These are phyloP conservation scores for Rhizopogon rudus DNA, from an alignment of 768 basidiomycete genomes.

Conservation along the genomic window DNA sequence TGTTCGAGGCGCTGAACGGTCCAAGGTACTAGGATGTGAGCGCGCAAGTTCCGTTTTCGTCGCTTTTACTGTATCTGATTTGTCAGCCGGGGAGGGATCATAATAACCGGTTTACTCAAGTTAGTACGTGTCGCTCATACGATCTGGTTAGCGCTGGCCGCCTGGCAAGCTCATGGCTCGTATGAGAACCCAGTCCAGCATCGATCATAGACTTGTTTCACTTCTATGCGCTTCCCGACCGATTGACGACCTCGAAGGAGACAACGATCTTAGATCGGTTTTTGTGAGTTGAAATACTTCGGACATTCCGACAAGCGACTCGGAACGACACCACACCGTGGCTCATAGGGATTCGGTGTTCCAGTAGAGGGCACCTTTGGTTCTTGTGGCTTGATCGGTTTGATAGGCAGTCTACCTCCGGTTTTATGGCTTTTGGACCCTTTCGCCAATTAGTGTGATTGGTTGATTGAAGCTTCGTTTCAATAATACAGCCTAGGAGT, in stretches of 20 bases:
- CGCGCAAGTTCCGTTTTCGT: background rate
- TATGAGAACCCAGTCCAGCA: no score
- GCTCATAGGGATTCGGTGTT: background rate
- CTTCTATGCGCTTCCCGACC: no score
- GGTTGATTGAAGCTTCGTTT: slow-evolving; percentile 4
- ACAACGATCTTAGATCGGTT: background rate
- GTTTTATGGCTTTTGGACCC: background rate
- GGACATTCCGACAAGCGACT: background rate
- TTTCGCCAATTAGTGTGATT: slow-evolving; percentile 1
- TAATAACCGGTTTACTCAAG: no score
- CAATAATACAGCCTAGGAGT: background rate
- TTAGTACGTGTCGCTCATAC: no score
- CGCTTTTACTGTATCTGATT: no score
- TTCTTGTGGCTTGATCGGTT: background rate
- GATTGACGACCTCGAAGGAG: background rate
- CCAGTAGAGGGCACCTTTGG: background rate
- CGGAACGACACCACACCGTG: background rate
- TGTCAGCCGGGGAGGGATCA: background rate
- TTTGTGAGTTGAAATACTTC: background rate
- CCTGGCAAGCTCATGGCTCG: no score
- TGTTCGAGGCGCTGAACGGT: background rate
- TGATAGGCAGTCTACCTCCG: background rate
- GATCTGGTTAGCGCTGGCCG: no score
- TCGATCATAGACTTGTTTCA: no score
- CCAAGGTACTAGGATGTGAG: background rate